Evolutionary conservation across 768 basidiomycete genomes (phyloP).

Genomic region (Pisolithus marmoratus): DNA sequence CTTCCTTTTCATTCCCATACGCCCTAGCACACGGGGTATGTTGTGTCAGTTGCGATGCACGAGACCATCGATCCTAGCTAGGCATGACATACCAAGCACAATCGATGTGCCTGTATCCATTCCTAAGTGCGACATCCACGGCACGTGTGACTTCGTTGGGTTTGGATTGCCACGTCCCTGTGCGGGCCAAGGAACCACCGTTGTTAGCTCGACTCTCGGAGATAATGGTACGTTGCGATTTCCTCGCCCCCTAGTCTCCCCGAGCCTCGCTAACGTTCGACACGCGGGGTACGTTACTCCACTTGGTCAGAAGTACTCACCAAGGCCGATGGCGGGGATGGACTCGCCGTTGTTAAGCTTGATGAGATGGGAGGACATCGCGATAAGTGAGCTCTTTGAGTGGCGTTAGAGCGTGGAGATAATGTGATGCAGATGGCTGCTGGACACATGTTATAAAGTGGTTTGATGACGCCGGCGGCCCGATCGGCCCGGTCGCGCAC

Average conservation of each 20-base stretch:
- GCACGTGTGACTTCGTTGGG: conserved; percentile 67
- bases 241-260: not conserved
- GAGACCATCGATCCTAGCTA: not conserved
- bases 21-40: conserved; percentile 33
- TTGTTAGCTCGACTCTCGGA: not conserved
- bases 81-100: conserved; percentile 46
- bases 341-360: conserved; percentile 56
- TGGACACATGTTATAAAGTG: not conserved
- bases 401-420: not conserved
- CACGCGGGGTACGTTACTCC: not conserved
- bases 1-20: conserved; percentile 76
- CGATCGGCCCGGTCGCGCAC: not conserved
- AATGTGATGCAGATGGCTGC: not conserved
- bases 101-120: conserved; percentile 75
- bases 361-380: conserved; percentile 40
- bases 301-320: conserved; percentile 33
- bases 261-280: not conserved
- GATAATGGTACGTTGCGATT: not conserved
- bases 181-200: not conserved
- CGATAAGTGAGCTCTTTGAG: not conserved
- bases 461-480: not conserved
- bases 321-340: conserved; percentile 56
- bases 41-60: conserved; percentile 9
- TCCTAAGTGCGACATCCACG: conserved; percentile 68
- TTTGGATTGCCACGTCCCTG: conserved; percentile 80